Evolutionary conservation across 257 asterid species (phyloP), one percentile per base, ranked within the genome.

Genomic region (Paraleonurus japonicus): DNA sequence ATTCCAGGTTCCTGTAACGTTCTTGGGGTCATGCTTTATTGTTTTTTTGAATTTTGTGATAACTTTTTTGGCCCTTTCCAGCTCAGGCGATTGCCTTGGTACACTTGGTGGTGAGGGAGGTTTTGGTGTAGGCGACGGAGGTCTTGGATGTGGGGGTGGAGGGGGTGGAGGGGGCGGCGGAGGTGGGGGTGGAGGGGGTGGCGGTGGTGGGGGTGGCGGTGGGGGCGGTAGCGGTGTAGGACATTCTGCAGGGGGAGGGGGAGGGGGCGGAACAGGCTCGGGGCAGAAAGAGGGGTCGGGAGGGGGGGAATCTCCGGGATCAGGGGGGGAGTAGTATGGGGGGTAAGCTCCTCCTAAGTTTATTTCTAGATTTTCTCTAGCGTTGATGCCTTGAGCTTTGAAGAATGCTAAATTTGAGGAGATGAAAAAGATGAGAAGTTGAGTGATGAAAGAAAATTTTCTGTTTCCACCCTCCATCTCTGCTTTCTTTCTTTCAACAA

Each of bases 1-100:
- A 0, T 0, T 63, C 96, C 96, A 90, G 24, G 93, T 86, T 0
- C 1, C 0, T 0, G 75, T 79, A 4, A 81, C 12, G 60, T 1
- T 0, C 0, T 12, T 0, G 11, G 89, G 89, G 59, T 85, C 95
- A 0, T 0, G 0, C 0, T 8, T 51, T 45, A 90, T 83, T 26
- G 74, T 73, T 0, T 0, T 7, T 23, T 0, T 69, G 75, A 90
- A 81, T 17, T 17, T 71, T 61, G 45, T 1, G 75, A 86, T 86
- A 2, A 67, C 88, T 10, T 5, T 2, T 11, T 67, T 39, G 7
- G 83, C 81, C 45, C 35, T 33, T 69, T 2, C 70, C 24, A 67
- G 78, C 78, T 75, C 78, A 0, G 32, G 10, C 1, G 62, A 43
- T 0, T 65, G 37, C 1, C 35, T 13, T 0, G 45, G 23, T 0